These are phyloP conservation scores for Apiospora sp. DNA, from an alignment of 2,329 filamentous ascomycete species.

Conservation along the genomic window DNA sequence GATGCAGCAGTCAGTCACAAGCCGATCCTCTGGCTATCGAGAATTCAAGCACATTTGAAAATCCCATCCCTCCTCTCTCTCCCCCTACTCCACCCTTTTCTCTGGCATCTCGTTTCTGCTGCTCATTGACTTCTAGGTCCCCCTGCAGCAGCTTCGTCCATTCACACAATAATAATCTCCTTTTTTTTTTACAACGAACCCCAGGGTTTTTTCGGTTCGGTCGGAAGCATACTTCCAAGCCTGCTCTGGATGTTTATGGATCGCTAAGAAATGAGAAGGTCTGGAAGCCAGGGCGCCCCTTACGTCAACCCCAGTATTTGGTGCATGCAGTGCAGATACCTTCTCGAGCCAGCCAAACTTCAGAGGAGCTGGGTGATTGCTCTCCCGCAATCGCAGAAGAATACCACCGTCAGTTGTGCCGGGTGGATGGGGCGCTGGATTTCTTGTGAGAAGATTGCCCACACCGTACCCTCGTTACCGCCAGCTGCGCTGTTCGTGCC, in stretches of 20 bases:
- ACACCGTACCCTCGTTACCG: background rate
- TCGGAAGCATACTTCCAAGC: constrained; percentile 9
- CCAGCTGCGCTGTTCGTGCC: constrained; percentile 4
- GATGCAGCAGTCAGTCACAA: constrained; percentile 20
- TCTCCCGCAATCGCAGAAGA: background rate
- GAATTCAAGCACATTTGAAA: constrained; percentile 23
- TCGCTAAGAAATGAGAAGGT: constrained; percentile 6
- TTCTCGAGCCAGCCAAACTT: background rate
- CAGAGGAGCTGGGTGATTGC: background rate
- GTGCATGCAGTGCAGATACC: constrained; percentile 5
- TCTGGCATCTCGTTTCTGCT: constrained; percentile 15
- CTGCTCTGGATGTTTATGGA: background rate
- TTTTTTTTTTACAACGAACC: background rate
- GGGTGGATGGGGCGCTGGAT: background rate
- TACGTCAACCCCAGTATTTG: constrained; percentile 17
- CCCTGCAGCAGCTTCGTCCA: constrained; percentile 7
- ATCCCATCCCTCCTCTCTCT: constrained; percentile 8
- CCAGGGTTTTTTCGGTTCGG: background rate
- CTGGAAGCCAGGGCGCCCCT: constrained; percentile 11
- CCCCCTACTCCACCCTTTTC: constrained; percentile 16
- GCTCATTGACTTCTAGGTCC: constrained; percentile 14
- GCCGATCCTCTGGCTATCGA: constrained; percentile 23
- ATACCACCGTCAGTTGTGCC: background rate
- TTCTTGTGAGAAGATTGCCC: background rate
- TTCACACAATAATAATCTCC: background rate